Evolutionary conservation across 116 monocot genomes (phyloP).

Genomic region (Thalassia testudinum): DNA sequence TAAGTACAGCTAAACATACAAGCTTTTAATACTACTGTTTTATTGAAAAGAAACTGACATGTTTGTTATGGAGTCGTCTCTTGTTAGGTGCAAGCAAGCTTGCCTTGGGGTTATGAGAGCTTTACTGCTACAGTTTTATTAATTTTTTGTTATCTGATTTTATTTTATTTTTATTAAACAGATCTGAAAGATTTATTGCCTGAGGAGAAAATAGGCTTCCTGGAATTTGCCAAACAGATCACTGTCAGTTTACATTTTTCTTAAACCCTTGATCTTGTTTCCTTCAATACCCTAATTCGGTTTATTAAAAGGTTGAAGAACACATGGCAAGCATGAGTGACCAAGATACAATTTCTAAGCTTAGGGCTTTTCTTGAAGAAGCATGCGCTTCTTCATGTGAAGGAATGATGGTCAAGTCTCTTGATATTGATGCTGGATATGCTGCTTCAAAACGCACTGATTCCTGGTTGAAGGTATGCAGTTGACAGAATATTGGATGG

Average conservation of each 20-base stretch:
- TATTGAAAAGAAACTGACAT: too few species aligned
- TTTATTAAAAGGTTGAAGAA: conserved; percentile 53
- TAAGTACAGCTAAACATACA: too few species aligned
- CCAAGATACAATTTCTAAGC: conserved; percentile 33
- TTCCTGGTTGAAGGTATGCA: conserved; percentile 75
- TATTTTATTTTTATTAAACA: conserved; percentile 8
- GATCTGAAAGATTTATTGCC: conserved; percentile 52
- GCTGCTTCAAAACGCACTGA: conserved; percentile 83
- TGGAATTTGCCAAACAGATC: conserved; percentile 67
- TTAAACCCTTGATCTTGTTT: not conserved
- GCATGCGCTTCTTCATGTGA: conserved; percentile 82
- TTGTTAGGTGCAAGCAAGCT: too few species aligned
- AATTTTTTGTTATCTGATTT: too few species aligned
- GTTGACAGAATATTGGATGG: not conserved
- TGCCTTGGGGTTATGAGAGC: too few species aligned
- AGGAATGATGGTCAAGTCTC: conserved; percentile 82
- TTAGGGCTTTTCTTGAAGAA: conserved; percentile 70
- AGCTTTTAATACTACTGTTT: too few species aligned
- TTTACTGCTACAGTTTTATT: too few species aligned
- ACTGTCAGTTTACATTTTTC: conserved; percentile 29
- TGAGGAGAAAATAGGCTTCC: conserved; percentile 47
- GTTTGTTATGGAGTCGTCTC: too few species aligned
- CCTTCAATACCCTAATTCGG: not conserved
- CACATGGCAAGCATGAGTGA: conserved; percentile 44
- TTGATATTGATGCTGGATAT: conserved; percentile 84